Evolutionary conservation across 306 rosid species (phyloP).

Genomic region (Calophaca sinica): DNA sequence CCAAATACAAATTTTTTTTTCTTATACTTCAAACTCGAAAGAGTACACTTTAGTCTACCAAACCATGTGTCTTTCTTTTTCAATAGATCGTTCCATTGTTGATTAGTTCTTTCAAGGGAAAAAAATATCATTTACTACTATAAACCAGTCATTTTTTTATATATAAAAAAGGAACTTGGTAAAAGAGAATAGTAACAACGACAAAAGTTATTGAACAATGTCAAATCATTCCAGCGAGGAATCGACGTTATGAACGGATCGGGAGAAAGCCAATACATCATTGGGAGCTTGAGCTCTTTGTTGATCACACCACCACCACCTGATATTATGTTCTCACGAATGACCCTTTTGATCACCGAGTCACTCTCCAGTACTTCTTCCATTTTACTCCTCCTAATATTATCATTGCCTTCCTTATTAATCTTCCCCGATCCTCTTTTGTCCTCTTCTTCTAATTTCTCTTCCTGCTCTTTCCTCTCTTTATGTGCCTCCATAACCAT

Average conservation of each 20-base stretch:
- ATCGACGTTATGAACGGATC: constrained; percentile 51
- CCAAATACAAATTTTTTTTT: too few relatives aligned
- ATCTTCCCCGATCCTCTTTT: not conserved
- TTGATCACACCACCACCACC: not conserved
- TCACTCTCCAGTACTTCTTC: constrained; percentile 28
- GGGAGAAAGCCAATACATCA: constrained; percentile 61
- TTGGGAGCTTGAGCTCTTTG: constrained; percentile 40
- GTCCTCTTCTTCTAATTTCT: constrained; percentile 30
- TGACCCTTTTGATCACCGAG: constrained; percentile 43
- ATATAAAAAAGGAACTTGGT: too few relatives aligned
- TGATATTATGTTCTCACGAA: constrained; percentile 43
- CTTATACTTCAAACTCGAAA: too few relatives aligned
- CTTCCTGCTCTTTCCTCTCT: constrained; percentile 46
- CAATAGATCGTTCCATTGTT: too few relatives aligned
- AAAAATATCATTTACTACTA: too few relatives aligned
- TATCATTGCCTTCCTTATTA: not conserved
- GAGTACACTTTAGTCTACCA: too few relatives aligned
- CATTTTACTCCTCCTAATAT: not conserved
- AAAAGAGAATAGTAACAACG: not conserved
- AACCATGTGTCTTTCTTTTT: too few relatives aligned
- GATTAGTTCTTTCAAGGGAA: too few relatives aligned
- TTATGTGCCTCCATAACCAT: constrained; percentile 58
- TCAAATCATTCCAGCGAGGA: constrained; percentile 4
- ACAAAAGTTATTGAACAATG: not conserved
- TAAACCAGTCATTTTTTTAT: too few relatives aligned